Conservation (phyloP, 768 basidiomycete species). For the Leccinum subtestaceum region DNA sequence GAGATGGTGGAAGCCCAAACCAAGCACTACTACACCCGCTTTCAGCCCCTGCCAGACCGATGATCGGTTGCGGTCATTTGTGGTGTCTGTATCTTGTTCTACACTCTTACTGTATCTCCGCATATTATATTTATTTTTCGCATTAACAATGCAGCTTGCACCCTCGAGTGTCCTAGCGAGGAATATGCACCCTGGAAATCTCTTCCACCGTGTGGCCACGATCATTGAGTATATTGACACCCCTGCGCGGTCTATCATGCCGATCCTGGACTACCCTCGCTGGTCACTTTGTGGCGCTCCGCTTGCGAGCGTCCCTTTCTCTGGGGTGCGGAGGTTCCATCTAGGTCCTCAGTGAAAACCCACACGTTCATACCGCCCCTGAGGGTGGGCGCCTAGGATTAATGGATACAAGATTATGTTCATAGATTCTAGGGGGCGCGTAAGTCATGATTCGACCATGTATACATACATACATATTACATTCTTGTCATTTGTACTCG, state of each 20-base stretch:
- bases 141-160: neutral
- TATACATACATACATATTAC: slow-evolving; percentile 13
- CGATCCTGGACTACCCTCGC: neutral
- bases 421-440: neutral
- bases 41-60: slow-evolving; percentile 55
- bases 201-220: neutral
- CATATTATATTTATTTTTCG: slow-evolving; percentile 5
- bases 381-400: neutral
- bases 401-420: neutral
- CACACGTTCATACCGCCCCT: neutral
- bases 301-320: neutral
- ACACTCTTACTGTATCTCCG: slow-evolving; percentile 2
- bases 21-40: slow-evolving; percentile 82
- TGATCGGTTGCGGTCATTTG: slow-evolving; percentile 8
- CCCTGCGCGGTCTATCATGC: neutral
- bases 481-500: slow-evolving; percentile 9
- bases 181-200: neutral
- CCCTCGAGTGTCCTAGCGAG: neutral
- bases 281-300: neutral
- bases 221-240: neutral
- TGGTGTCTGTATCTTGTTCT: neutral
- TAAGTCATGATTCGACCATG: slow-evolving; percentile 4
- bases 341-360: neutral
- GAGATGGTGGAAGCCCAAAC: slow-evolving; percentile 85
- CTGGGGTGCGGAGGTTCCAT: neutral